Percentiles rank a stretch among this genome's conserved stretches.
Evolutionary conservation across 1,139 yeast genomes (phyloP).

Genomic region (Nematodospora anomalae): DNA sequence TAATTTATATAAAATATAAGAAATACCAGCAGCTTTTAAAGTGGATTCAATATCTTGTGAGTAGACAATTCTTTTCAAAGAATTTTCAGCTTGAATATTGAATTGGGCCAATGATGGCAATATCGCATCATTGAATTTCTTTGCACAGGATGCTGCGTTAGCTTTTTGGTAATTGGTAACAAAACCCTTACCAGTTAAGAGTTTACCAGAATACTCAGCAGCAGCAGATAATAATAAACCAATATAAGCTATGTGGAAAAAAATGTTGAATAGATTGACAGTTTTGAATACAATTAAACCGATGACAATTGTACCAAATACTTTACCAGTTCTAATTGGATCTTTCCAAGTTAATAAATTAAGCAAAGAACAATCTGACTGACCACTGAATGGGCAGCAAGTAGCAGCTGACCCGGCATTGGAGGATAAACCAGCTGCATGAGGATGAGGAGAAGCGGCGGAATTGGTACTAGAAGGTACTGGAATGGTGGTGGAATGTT

Average conservation of each 20-base stretch:
- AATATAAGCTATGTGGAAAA: slow-evolving; percentile 55
- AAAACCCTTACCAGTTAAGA: slow-evolving; percentile 69
- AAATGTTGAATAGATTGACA: slow-evolving; percentile 66
- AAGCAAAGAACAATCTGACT: slow-evolving; percentile 17
- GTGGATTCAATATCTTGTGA: slow-evolving; percentile 69
- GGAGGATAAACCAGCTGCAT: slow-evolving; percentile 6
- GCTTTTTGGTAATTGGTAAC: slow-evolving; percentile 56
- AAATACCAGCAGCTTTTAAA: slow-evolving; percentile 66
- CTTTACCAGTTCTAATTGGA: slow-evolving; percentile 76
- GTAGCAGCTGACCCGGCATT: not conserved
- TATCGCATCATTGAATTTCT: slow-evolving; percentile 39
- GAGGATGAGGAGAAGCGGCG: slow-evolving; percentile 2
- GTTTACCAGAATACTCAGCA: slow-evolving; percentile 67
- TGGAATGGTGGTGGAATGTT: slow-evolving; percentile 5
- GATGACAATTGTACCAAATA: slow-evolving; percentile 64
- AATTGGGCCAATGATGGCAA: slow-evolving; percentile 47
- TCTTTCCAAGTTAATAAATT: slow-evolving; percentile 76
- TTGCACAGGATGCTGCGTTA: slow-evolving; percentile 37
- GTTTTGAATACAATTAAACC: slow-evolving; percentile 64
- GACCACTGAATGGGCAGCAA: slow-evolving; percentile 1
- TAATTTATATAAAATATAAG: slow-evolving; percentile 67
- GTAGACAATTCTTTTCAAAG: slow-evolving; percentile 60
- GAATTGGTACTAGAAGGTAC: not conserved
- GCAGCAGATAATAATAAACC: slow-evolving; percentile 59
- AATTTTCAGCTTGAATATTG: slow-evolving; percentile 44